These are phyloP conservation scores for Pyracantha coccinea DNA, from an alignment of 331 rosid genomes.

Conservation along the genomic window DNA sequence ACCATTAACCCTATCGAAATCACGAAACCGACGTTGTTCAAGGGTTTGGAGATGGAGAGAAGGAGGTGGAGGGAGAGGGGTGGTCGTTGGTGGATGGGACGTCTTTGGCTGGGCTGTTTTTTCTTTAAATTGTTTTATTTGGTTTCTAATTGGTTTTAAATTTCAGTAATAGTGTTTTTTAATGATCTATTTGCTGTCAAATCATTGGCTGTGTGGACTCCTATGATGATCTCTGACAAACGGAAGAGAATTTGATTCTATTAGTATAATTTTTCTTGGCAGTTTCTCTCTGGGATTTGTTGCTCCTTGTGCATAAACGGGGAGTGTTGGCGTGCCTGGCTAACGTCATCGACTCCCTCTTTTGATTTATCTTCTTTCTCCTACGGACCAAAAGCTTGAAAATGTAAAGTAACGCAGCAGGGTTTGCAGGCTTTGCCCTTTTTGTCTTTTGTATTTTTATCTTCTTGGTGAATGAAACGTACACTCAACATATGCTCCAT, in stretches of 20 bases:
- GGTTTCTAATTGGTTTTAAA: too few relatives aligned
- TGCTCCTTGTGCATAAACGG: not conserved
- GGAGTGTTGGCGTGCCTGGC: slow-evolving; percentile 39
- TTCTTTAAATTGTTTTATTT: too few relatives aligned
- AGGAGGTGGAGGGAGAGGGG: too few relatives aligned
- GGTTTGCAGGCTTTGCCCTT: slow-evolving; percentile 7
- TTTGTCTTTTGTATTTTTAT: not conserved
- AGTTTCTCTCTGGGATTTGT: not conserved
- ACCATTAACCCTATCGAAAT: too few relatives aligned
- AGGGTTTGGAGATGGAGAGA: too few relatives aligned
- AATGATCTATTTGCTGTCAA: too few relatives aligned
- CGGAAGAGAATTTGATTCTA: not conserved
- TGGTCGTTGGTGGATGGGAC: too few relatives aligned
- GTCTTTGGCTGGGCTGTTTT: too few relatives aligned
- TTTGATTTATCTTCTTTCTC: slow-evolving; percentile 4
- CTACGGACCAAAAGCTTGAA: slow-evolving; percentile 3
- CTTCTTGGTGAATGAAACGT: not conserved
- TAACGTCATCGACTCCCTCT: slow-evolving; percentile 36
- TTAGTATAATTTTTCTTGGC: not conserved
- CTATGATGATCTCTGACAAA: not conserved
- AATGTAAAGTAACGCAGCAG: not conserved
- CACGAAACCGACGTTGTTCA: too few relatives aligned
- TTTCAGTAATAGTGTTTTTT: too few relatives aligned
- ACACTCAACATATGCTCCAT: not conserved
- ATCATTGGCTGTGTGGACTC: too few relatives aligned